These are phyloP conservation scores for Mucor racemosus DNA, from an alignment of 371 early-diverging fungal genomes.

Conservation along the genomic window DNA sequence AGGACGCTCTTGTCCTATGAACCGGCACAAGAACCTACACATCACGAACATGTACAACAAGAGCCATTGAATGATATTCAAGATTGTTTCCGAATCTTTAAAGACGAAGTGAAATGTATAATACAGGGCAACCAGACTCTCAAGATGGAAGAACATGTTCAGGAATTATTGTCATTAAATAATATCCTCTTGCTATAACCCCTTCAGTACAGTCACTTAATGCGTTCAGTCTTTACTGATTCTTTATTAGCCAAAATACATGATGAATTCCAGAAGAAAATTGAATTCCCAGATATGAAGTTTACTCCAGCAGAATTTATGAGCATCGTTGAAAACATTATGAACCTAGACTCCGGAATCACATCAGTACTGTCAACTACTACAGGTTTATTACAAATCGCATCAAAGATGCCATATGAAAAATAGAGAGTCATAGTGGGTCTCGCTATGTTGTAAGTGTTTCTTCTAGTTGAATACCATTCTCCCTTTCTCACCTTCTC, in stretches of 20 bases:
- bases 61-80: constrained; percentile 19
- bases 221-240: constrained; percentile 20
- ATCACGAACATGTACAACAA: constrained; percentile 20
- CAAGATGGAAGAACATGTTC: constrained; percentile 22
- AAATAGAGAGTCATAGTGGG: constrained; percentile 26
- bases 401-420: constrained; percentile 24
- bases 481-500: constrained; percentile 17
- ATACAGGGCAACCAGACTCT: constrained; percentile 20
- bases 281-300: constrained; percentile 20
- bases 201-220: constrained; percentile 19
- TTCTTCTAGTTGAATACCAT: constrained; percentile 15
- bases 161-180: constrained; percentile 20
- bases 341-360: constrained; percentile 23
- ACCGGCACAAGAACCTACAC: constrained; percentile 23
- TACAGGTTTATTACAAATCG: constrained; percentile 20
- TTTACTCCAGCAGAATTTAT: constrained; percentile 21
- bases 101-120: constrained; percentile 20
- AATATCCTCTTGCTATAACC: constrained; percentile 21
- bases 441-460: constrained; percentile 25
- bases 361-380: constrained; percentile 25
- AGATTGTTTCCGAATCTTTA: constrained; percentile 19
- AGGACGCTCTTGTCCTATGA: constrained; percentile 16
- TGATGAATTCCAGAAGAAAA: constrained; percentile 22
- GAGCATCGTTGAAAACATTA: constrained; percentile 24
- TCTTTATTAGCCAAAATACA: constrained; percentile 23